Base-by-base conservation (phyloP, 805 yeast genomes). In the Saturnispora mendoncae region DNA sequence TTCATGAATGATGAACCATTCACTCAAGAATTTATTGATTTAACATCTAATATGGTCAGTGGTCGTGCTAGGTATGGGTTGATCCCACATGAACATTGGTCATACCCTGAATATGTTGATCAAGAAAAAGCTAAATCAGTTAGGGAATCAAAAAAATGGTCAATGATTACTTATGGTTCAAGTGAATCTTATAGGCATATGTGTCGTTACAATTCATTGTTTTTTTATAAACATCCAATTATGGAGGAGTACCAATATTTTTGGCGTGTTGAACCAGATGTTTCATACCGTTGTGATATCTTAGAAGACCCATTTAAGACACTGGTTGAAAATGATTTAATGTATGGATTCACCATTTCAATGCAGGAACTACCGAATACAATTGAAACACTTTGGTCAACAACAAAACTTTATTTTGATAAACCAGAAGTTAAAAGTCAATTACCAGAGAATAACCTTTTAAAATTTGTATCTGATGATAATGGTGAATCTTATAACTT, bases 121-220 rank as follows among this genome's bases (percentile, higher is more conserved):
- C 57, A 54, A 34, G 56, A 54, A 2, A 55, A 52, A 32, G 76
- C 76, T 2, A 61, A 54, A 21, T 55, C 58, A 24, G 53, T 57
- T 15, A 48, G 68, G 45, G 58, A 55, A 23, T 54, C 62, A 8
- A 55, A 59, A 53, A 56, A 58, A 28, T 57, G 65, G 45, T 32
- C 57, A 13, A 44, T 49, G 24, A 68, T 80, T 36, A 68, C 74
- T 3, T 83, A 83, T 54, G 88, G 84, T 15, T 71, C 64, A 8
- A 70, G 78, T 32, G 81, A 76, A 50, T 67, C 78, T 24, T 84
- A 84, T 56, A 69, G 90, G 50, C 84, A 80, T 58, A 84, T 84
- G 94, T 70, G 74, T 49, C 55, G 76, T 25, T 70, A 48, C 50
- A 67, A 62, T 45, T 62, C 68, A 26, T 62, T 69, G 52, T 81